phyloP scores from a whole-genome alignment of 345 rosid species.

The Eucalyptus cloeziana region DNA sequence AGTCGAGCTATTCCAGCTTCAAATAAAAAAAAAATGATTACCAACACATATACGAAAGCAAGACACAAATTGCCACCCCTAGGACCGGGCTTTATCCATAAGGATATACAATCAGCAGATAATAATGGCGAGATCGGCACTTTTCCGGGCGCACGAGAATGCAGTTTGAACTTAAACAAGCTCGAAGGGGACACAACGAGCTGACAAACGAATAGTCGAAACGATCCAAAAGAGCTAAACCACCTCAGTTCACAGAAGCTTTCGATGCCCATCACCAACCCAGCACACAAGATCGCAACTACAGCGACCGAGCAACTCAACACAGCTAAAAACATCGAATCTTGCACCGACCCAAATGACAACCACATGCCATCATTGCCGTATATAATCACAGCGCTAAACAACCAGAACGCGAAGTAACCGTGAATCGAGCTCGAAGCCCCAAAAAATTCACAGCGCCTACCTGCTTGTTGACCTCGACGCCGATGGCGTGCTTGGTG shows the following conservation, averaged over 20 bases:
- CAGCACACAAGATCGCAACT: not conserved
- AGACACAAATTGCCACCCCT: not conserved
- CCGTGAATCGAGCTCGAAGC: not conserved
- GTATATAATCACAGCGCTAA: not conserved
- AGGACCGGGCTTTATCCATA: not conserved
- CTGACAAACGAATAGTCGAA: not conserved
- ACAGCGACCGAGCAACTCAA: not conserved
- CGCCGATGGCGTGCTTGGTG: constrained; percentile 74
- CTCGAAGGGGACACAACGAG: not conserved
- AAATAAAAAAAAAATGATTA: not conserved
- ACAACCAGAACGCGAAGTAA: not conserved
- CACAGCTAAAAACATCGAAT: not conserved
- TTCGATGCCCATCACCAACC: not conserved
- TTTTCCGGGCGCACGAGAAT: not conserved
- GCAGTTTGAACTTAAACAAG: not conserved
- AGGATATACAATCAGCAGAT: not conserved
- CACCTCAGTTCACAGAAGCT: not conserved
- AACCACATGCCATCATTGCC: not conserved
- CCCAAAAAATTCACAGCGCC: not conserved
- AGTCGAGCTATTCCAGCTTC: not conserved
- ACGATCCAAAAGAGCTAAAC: not conserved
- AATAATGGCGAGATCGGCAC: not conserved
- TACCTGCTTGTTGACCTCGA: constrained; percentile 74
- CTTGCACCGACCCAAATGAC: not conserved
- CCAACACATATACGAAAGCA: not conserved